A percentile compares a stretch with the other conserved stretches of the same genome.
phyloP scores from a whole-genome alignment of 2,329 filamentous ascomycete species.

The Pleomassaria siparia region DNA sequence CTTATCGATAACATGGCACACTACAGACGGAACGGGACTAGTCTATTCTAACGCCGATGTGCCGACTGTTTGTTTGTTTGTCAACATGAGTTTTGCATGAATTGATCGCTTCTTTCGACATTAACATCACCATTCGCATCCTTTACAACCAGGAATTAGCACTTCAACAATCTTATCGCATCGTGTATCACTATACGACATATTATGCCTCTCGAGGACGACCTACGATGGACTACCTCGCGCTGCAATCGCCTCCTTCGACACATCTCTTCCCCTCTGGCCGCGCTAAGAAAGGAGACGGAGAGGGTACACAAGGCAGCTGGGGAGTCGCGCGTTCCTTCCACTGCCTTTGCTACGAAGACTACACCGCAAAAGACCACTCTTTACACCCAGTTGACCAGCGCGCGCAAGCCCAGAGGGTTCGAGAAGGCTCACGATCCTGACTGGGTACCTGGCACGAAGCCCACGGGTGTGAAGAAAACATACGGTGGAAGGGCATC shows the following conservation, averaged over 20 bases:
- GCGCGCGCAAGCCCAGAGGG: conserved; percentile 28
- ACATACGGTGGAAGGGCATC: conserved; percentile 35
- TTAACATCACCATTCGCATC: neutral
- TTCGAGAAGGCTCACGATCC: conserved; percentile 38
- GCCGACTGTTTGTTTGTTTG: neutral
- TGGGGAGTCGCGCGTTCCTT: conserved; percentile 23
- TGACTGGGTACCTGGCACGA: conserved; percentile 38
- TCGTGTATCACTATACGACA: conserved; percentile 7
- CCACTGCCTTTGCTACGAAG: conserved; percentile 27
- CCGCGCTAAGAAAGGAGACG: conserved; percentile 40
- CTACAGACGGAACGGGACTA: neutral
- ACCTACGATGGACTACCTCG: conserved; percentile 45
- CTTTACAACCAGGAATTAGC: neutral
- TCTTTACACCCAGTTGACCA: conserved; percentile 27
- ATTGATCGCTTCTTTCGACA: neutral
- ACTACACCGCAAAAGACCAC: conserved; percentile 27
- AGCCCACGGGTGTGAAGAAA: conserved; percentile 25
- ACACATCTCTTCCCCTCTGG: conserved; percentile 45
- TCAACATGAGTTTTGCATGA: neutral
- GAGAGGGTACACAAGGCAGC: conserved; percentile 22
- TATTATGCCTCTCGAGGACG: conserved; percentile 33
- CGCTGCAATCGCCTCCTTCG: conserved; percentile 48
- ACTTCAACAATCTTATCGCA: neutral
- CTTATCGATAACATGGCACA: neutral
- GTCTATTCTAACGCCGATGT: neutral